Conservation (phyloP, 1,284 basidiomycete species). For the Malassezia equina region DNA sequence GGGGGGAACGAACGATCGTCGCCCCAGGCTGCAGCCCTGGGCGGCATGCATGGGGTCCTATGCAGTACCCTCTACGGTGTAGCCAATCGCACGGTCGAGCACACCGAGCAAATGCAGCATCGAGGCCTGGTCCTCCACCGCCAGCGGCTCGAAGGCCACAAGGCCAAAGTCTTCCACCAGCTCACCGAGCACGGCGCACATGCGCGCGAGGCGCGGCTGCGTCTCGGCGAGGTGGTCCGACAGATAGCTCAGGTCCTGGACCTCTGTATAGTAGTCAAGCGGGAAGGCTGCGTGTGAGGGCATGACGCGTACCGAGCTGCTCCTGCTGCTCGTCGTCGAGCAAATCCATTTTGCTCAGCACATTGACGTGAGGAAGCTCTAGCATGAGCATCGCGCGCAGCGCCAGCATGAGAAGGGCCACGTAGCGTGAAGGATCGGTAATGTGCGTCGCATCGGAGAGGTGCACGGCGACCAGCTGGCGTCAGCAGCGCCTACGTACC, state of each 20-base stretch:
- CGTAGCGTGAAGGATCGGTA: slow-evolving; percentile 87
- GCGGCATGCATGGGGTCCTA: not conserved
- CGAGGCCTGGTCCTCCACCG: slow-evolving; percentile 49
- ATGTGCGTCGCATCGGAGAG: slow-evolving; percentile 94
- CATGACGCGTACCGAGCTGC: slow-evolving; percentile 20
- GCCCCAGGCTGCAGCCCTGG: not conserved
- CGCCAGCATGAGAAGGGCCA: slow-evolving; percentile 81
- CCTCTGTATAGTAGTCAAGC: slow-evolving; percentile 94
- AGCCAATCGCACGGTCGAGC: slow-evolving; percentile 43
- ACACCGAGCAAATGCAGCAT: slow-evolving; percentile 40
- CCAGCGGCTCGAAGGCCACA: slow-evolving; percentile 91
- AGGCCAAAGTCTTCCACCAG: slow-evolving; percentile 88
- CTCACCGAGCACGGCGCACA: slow-evolving; percentile 82
- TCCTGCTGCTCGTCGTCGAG: slow-evolving; percentile 50
- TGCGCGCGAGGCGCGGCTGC: slow-evolving; percentile 30
- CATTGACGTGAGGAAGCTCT: slow-evolving; percentile 92
- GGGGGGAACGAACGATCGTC: not conserved
- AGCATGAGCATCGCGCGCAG: slow-evolving; percentile 95
- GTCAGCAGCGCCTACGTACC: slow-evolving; percentile 10
- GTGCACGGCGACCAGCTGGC: slow-evolving; percentile 80
- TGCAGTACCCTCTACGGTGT: slow-evolving; percentile 17
- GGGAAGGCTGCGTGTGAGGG: slow-evolving; percentile 64
- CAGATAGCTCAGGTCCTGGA: slow-evolving; percentile 85
- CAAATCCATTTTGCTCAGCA: slow-evolving; percentile 88
- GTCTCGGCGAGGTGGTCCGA: slow-evolving; percentile 51